Evolutionary conservation across 768 basidiomycete species (phyloP).

Genomic region (Amanita rimosa): DNA sequence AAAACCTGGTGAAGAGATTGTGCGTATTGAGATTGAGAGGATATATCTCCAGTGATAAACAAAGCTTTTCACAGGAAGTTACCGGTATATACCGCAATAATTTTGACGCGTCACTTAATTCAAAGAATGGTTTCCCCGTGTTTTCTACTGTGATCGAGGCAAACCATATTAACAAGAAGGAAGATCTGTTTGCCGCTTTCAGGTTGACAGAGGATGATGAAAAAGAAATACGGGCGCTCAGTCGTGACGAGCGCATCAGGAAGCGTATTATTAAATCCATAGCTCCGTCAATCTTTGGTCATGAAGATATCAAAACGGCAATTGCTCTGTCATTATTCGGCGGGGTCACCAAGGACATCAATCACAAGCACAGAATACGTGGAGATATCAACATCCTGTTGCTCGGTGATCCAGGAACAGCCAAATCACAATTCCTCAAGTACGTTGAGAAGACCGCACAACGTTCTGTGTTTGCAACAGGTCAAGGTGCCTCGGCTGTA

Average conservation of each 20-base stretch:
- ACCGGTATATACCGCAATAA: slow-evolving; percentile 98
- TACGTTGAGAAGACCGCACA: slow-evolving; percentile 99
- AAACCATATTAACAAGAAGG: slow-evolving; percentile 98
- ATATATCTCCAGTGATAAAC: slow-evolving; percentile 7
- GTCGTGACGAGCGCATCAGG: slow-evolving; percentile 87
- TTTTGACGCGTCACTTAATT: slow-evolving; percentile 95
- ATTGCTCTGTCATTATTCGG: slow-evolving; percentile 92
- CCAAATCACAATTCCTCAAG: slow-evolving; percentile 98
- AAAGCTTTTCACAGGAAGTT: slow-evolving; percentile 55
- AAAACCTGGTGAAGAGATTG: slow-evolving; percentile 97
- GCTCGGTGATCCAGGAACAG: slow-evolving; percentile 96
- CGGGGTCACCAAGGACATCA: slow-evolving; percentile 92
- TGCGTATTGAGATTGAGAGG: slow-evolving; percentile 19
- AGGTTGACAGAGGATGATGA: slow-evolving; percentile 96
- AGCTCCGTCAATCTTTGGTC: slow-evolving; percentile 97
- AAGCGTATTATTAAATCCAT: slow-evolving; percentile 98
- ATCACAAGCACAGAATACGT: slow-evolving; percentile 90
- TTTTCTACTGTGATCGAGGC: slow-evolving; percentile 98
- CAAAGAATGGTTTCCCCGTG: slow-evolving; percentile 98
- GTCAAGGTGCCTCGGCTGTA: slow-evolving; percentile 96
- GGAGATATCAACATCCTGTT: slow-evolving; percentile 97
- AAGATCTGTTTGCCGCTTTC: slow-evolving; percentile 98
- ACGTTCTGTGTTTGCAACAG: slow-evolving; percentile 95
- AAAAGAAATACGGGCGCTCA: slow-evolving; percentile 76
- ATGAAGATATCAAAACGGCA: slow-evolving; percentile 98